Percentiles rank a stretch among this genome's conserved stretches.
Evolutionary conservation across 2,329 filamentous ascomycete genomes (phyloP).

Genomic region (Fusarium cyanostomum): DNA sequence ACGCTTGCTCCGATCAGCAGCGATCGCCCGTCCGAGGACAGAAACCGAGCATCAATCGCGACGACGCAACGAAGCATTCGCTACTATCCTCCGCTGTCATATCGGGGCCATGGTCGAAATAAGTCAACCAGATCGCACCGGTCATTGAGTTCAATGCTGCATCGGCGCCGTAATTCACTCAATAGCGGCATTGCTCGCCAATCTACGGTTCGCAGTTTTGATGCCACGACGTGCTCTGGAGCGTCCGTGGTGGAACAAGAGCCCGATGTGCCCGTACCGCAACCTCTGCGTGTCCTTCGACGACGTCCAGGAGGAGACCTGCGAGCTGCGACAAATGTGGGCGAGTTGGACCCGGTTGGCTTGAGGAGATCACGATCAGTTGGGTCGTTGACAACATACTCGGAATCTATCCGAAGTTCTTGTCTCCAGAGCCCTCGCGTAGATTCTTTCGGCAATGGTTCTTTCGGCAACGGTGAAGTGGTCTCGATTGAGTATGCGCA

Average conservation of each 20-base stretch:
- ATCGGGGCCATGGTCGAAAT: constrained; percentile 54
- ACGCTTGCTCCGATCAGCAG: constrained; percentile 48
- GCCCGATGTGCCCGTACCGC: constrained; percentile 52
- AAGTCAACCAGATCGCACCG: constrained; percentile 59
- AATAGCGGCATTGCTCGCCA: constrained; percentile 63
- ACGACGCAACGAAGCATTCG: constrained; percentile 38
- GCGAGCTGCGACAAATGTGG: constrained; percentile 72
- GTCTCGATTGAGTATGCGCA: constrained; percentile 34
- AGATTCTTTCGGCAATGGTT: constrained; percentile 40
- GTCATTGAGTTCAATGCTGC: constrained; percentile 61
- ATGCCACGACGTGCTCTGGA: constrained; percentile 63
- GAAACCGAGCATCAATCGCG: constrained; percentile 45
- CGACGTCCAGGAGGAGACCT: constrained; percentile 80
- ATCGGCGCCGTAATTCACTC: constrained; percentile 67
- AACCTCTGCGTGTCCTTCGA: constrained; percentile 71
- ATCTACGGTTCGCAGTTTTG: constrained; percentile 67
- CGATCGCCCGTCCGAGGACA: constrained; percentile 47
- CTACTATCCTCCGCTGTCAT: constrained; percentile 45
- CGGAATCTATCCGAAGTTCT: constrained; percentile 68
- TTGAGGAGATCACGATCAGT: constrained; percentile 66
- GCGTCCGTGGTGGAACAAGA: constrained; percentile 59
- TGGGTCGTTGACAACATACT: constrained; percentile 68
- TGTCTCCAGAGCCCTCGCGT: constrained; percentile 57
- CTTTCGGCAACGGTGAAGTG: constrained; percentile 37
- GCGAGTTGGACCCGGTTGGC: constrained; percentile 63